Conservation (phyloP, 352 stramenopile species). For the Peronospora belbahrii region DNA sequence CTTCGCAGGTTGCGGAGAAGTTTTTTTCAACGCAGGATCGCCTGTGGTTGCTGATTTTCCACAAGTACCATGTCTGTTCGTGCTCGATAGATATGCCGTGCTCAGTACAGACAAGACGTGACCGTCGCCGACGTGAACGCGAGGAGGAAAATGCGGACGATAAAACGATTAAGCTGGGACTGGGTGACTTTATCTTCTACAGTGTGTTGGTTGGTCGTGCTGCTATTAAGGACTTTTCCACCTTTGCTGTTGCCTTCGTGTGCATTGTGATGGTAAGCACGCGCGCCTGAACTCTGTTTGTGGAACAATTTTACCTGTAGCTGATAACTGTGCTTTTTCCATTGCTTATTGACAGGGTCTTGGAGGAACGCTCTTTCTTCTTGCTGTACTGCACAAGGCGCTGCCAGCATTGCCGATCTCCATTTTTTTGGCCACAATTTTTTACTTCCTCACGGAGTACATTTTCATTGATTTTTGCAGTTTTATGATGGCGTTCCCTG, state of each 20-base stretch:
- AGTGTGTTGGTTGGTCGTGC: conserved; percentile 94
- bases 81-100: conserved; percentile 76
- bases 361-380: conserved; percentile 90
- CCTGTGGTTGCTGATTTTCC: conserved; percentile 77
- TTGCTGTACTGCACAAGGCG: conserved; percentile 90
- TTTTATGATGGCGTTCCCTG: conserved; percentile 67
- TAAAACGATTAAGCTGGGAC: conserved; percentile 90
- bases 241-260: conserved; percentile 90
- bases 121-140: conserved; percentile 41
- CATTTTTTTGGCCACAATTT: conserved; percentile 76
- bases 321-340: background rate
- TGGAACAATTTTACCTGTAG: background rate
- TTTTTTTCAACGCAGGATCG: conserved; percentile 72
- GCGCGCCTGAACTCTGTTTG: background rate
- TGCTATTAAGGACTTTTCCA: conserved; percentile 92
- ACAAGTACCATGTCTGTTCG: conserved; percentile 82
- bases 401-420: conserved; percentile 94
- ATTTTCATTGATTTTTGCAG: conserved; percentile 79
- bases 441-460: conserved; percentile 81
- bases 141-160: conserved; percentile 54
- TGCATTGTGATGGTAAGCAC: conserved; percentile 87
- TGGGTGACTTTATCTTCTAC: conserved; percentile 99
- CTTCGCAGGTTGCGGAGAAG: conserved; percentile 67
- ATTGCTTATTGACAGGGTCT: conserved; percentile 58
- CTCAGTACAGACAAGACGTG: conserved; percentile 54